Base-by-base conservation (phyloP, 2,329 filamentous ascomycete species). In the Talaromyces sp. region DNA sequence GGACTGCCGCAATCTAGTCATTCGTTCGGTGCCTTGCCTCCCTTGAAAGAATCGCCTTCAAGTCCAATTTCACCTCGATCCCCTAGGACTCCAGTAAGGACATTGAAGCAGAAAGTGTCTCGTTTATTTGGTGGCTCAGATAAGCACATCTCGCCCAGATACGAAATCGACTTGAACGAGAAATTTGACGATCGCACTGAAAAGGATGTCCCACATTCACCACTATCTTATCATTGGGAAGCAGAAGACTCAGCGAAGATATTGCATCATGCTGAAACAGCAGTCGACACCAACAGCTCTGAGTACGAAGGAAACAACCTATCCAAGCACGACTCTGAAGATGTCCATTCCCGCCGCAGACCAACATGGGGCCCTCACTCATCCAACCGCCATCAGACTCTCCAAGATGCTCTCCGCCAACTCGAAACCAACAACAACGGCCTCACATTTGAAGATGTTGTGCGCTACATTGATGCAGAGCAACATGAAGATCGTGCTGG, bases 371-470 rank as follows among this genome's bases (percentile, higher is more conserved):
- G 64, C 22, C 24, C 64, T 58, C 60, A 65, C 45, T 59, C 52
- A 35, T 48, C 64, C 22, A 65, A 65, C 31, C 35, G 64, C 16
- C 64, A 65, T 16, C 64, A 65, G 5, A 65, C 64, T 19, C n/a
- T 65, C n/a, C 64, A 65, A 16, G 64, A 65, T 24, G 64, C 60
- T 7, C 60, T 65, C 5, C 41, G 54, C 27, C 64, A 65, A 35
- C 27, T 65, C n/a, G 54, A 62, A 31, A 48, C 27, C 31, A 54
- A 59, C 14, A 61, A 65, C 24, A 59, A 58, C 54, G 60, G 64
- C 1, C 31, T 62, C 24, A 60, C 59, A 8, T 62, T 58, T 19
- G 52, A 62, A 19, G 60, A 65, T 35, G 62, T 65, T 22, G 39
- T 57, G 45, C 24, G 39, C 45, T 65, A 43, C 31, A 39, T 62